These are phyloP conservation scores for Thymus mandschuricus DNA, from an alignment of 257 asterid species.

Conservation along the genomic window DNA sequence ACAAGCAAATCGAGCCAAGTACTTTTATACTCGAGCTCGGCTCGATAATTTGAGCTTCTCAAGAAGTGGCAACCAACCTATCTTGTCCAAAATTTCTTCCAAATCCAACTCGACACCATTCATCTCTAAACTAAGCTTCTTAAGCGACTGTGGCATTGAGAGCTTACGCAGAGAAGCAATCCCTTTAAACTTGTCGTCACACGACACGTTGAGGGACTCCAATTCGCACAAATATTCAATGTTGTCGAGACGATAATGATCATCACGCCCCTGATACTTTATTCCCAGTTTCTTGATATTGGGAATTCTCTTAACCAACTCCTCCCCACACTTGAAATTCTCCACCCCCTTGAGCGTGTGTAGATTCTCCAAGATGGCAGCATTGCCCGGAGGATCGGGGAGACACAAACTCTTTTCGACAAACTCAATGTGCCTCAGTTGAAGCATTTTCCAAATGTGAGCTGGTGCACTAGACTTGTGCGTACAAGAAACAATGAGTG, in stretches of 20 bases:
- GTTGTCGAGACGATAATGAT: background rate
- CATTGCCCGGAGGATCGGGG: background rate
- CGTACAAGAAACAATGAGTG: background rate
- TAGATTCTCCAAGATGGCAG: background rate
- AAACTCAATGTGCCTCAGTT: too few relatives aligned
- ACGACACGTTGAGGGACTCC: background rate
- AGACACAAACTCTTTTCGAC: too few relatives aligned
- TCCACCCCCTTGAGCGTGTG: background rate
- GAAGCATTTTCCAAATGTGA: too few relatives aligned
- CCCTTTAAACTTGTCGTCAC: background rate
- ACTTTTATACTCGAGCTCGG: too few relatives aligned
- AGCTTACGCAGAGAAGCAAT: background rate
- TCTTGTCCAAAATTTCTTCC: background rate
- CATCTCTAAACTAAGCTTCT: background rate
- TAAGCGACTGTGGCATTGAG: constrained; percentile 4
- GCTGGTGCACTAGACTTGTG: background rate
- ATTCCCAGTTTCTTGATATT: constrained; percentile 5
- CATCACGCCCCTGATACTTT: background rate
- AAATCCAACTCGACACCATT: background rate
- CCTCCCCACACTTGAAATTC: background rate
- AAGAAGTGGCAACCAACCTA: background rate
- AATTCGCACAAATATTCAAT: background rate
- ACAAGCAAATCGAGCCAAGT: too few relatives aligned
- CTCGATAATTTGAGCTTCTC: background rate
- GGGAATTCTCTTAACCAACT: background rate